phyloP scores from a whole-genome alignment of 139 green algal genomes.

The Limnomonas spitsbergensis region DNA sequence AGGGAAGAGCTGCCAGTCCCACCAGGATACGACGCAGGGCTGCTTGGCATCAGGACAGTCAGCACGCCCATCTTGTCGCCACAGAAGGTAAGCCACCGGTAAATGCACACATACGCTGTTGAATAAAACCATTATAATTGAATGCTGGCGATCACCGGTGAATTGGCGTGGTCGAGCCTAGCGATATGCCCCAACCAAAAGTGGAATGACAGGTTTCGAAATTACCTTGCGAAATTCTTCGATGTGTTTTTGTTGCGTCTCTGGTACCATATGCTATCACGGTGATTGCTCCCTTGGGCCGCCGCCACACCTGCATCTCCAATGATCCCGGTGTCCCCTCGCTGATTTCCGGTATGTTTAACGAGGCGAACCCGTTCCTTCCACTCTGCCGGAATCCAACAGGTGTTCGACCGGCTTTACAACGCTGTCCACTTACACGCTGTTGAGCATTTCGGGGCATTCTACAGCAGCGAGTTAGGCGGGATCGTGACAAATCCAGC shows the following conservation, averaged over 20 bases:
- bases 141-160: not conserved
- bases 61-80: constrained; percentile 39
- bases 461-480: constrained; percentile 76
- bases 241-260: too few relatives aligned
- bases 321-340: too few relatives aligned
- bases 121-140: not conserved
- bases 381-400: not conserved
- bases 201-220: too few relatives aligned
- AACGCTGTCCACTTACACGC: constrained; percentile 11
- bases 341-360: not conserved
- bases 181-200: too few relatives aligned
- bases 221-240: too few relatives aligned
- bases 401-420: constrained; percentile 42
- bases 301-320: too few relatives aligned
- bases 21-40: not conserved
- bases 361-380: not conserved
- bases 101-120: not conserved
- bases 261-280: too few relatives aligned
- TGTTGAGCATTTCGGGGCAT: constrained; percentile 46
- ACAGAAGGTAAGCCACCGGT: constrained; percentile 24
- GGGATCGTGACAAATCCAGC: constrained; percentile 78
- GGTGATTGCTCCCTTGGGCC: too few relatives aligned
- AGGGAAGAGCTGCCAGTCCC: not conserved
- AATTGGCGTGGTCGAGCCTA: too few relatives aligned
- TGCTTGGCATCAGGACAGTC: constrained; percentile 19